Percentiles rank a stretch among this genome's conserved stretches.
Evolutionary conservation across 441 rosid species (phyloP).

Genomic region (Populus hybrid): DNA sequence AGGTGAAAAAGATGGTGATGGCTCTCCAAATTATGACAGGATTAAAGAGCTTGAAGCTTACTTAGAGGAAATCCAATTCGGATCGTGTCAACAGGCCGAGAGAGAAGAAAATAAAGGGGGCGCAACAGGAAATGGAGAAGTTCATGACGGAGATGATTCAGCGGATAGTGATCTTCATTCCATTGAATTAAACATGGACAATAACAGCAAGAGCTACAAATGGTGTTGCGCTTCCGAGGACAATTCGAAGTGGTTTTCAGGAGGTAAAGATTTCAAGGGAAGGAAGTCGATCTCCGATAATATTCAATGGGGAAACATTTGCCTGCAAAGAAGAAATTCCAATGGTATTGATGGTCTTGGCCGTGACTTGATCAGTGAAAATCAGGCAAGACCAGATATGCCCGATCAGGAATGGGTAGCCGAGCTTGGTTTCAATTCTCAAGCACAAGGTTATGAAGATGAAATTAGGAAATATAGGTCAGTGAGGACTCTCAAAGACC

Average conservation of each 20-base stretch:
- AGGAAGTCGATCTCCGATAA: constrained; percentile 50
- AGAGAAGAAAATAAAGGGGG: constrained; percentile 15
- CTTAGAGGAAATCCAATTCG: constrained; percentile 30
- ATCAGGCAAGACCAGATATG: constrained; percentile 35
- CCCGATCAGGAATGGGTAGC: constrained; percentile 28
- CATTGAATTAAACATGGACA: constrained; percentile 84
- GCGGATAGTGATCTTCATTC: constrained; percentile 87
- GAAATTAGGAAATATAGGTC: constrained; percentile 45
- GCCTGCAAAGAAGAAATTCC: constrained; percentile 35
- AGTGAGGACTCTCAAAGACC: constrained; percentile 54
- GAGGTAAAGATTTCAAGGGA: too few relatives aligned
- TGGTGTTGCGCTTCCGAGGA: constrained; percentile 66
- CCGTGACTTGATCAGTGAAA: constrained; percentile 27
- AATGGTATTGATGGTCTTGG: constrained; percentile 23
- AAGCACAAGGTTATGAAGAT: constrained; percentile 31
- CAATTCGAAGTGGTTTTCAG: constrained; percentile 29
- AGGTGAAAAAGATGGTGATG: constrained; percentile 29
- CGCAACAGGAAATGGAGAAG: constrained; percentile 21
- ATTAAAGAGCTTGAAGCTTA: constrained; percentile 54
- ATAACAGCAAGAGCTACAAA: constrained; percentile 53
- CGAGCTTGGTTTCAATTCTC: constrained; percentile 30
- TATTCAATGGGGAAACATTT: constrained; percentile 56
- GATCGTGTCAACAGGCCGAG: constrained; percentile 18
- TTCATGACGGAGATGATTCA: constrained; percentile 47
- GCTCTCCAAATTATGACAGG: constrained; percentile 34